Conservation (phyloP, 2,329 filamentous ascomycete genomes). For the Microsporum canis region DNA sequence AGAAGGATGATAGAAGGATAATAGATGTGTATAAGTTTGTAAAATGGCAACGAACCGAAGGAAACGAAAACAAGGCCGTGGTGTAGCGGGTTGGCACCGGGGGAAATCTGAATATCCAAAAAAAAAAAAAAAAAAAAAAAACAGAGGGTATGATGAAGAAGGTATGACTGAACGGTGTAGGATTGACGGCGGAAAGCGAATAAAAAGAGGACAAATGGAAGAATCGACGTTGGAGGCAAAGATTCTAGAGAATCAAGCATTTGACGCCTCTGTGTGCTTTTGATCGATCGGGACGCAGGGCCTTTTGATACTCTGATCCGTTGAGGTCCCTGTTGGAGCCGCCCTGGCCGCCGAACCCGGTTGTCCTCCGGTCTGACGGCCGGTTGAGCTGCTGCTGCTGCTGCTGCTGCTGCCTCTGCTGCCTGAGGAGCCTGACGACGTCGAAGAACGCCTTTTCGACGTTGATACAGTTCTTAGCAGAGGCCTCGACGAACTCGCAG, state of each 20-base stretch:
- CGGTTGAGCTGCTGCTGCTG: constrained; percentile 18
- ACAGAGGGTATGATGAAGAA: not conserved
- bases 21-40: not conserved
- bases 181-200: not conserved
- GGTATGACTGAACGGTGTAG: not conserved
- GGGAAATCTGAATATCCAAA: not conserved
- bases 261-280: constrained; percentile 27
- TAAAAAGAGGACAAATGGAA: not conserved
- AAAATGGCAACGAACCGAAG: not conserved
- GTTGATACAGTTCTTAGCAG: constrained; percentile 95
- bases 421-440: constrained; percentile 79
- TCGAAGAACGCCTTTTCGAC: constrained; percentile 98
- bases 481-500: constrained; percentile 94
- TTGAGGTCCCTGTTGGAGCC: constrained; percentile 12
- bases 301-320: constrained; percentile 30
- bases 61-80: not conserved
- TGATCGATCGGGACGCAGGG: constrained; percentile 30
- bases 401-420: constrained; percentile 55
- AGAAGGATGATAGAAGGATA: not conserved
- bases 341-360: constrained; percentile 23
- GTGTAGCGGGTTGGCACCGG: not conserved
- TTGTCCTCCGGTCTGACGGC: constrained; percentile 27
- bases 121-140: not conserved
- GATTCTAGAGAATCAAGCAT: constrained; percentile 30
- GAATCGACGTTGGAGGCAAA: not conserved